Evolutionary conservation across 1,284 basidiomycete species (phyloP).

Genomic region (Sparassis latifolia): DNA sequence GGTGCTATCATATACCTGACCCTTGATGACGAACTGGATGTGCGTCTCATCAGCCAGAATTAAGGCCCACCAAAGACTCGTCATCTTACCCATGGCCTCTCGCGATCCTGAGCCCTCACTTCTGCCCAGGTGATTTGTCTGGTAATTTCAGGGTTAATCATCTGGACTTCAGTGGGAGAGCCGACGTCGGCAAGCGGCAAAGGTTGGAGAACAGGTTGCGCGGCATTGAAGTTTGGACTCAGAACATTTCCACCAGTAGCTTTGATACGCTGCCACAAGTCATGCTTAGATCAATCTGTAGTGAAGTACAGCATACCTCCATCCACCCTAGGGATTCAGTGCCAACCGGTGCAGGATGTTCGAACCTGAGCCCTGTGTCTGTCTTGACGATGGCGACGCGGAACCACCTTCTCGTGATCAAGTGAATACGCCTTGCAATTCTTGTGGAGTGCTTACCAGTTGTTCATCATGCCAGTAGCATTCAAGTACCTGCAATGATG

Average conservation of each 20-base stretch:
- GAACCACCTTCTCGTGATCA: conserved; percentile 41
- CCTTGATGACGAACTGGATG: conserved; percentile 47
- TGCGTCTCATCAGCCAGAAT: background rate
- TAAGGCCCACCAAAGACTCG: background rate
- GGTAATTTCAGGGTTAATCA: conserved; percentile 35
- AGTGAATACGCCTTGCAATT: background rate
- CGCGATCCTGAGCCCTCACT: conserved; percentile 36
- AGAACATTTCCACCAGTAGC: conserved; percentile 38
- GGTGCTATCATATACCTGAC: conserved; percentile 50
- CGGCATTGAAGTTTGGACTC: conserved; percentile 33
- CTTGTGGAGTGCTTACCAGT: conserved; percentile 26
- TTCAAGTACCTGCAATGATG: conserved; percentile 11
- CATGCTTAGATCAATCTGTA: background rate
- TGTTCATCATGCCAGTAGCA: conserved; percentile 49
- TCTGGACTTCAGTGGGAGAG: conserved; percentile 20
- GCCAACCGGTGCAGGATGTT: conserved; percentile 57
- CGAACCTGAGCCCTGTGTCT: conserved; percentile 39
- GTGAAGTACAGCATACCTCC: conserved; percentile 28
- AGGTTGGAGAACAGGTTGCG: background rate
- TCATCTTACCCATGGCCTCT: conserved; percentile 36
- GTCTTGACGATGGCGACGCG: conserved; percentile 44
- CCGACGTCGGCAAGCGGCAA: background rate
- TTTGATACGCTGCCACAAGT: conserved; percentile 37
- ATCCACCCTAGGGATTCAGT: conserved; percentile 56
- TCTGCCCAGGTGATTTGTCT: conserved; percentile 44